Evolutionary conservation across 495 filamentous ascomycete species (phyloP), one percentile per base, ranked within the genome.

Genomic region (Talaromyces ruber): DNA sequence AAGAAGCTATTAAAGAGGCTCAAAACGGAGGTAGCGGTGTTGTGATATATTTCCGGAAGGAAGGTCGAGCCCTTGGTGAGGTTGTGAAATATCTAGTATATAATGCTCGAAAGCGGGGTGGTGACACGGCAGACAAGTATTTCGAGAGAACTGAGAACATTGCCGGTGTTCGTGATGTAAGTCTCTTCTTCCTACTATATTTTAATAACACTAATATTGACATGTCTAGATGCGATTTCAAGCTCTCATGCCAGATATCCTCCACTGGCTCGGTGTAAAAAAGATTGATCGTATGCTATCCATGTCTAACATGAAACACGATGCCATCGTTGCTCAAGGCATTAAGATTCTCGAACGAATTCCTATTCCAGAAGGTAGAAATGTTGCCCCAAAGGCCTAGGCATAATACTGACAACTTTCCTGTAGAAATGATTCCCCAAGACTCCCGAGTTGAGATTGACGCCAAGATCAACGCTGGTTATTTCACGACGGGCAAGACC

Each of bases 251-350:
- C 94, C 94, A 34, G 93, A 97, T 70, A 93, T 98, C 66, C 84
- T 98, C 51, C 94, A 98, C 75, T 98, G 94, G 94, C 84, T 98
- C 18, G 94, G 94, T 63, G 97, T 98, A 69, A 95, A 88, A 75
- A 98, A 98, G 81, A 98, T 98, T 71, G 94, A 98, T 74, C 84
- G 92, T 47, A 98, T 98, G 94, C 81, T 98, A 56, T 95, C 90
- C 74, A 98, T 98, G 94, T 94, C 90, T 70, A 95, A 97, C 77
- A 98, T 98, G 94, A 98, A 98, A 77, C 86, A 98, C 74, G 94
- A 98, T 79, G 94, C 94, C 59, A 98, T 98, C 70, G 93, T 98
- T 54, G 84, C 91, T 26, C 92, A 95, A 74, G 94, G 94, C 43
- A 98, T 98, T 67, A 88, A 91, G 59, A 98, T 98, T 69, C 79